Evolutionary conservation across 1,284 basidiomycete species (phyloP), one percentile per base, ranked within the genome.

Genomic region (Cutaneotrichosporon sp.): DNA sequence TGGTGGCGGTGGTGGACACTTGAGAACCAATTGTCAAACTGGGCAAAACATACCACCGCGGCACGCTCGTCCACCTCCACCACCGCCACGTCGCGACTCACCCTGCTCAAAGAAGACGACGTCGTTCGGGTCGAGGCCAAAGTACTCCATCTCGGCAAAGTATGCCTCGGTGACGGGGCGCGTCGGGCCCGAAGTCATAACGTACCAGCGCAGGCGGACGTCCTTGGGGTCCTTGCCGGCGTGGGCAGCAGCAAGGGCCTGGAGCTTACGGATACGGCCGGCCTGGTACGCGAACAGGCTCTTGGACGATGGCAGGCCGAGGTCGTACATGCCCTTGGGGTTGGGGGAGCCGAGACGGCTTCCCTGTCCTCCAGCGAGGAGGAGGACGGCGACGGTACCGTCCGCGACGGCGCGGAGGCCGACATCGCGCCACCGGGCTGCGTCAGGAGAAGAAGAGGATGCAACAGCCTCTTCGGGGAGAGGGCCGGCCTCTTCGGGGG

Each of bases 161-260:
- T 90, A 99, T 50, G 83, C 82, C 78, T 93, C 90, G 31, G 97
- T 99, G 60, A 90, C 89, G 63, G 82, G 83, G 67, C 94, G 87
- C 32, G 97, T 99, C 31, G 97, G 96, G 18, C 95, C 95, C 74
- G 91, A 94, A 64, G 96, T 99, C 97, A 99, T 99, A 75, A 99
- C 88, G 83, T 97, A 99, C 97, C 97, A 99, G 59, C 88, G 90
- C 66, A 98, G 87, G 63, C 86, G 80, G 4, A 86, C 85, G 56
- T 85, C 86, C 16, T 82, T 77, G 30, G 85, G 78, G 72, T 86
- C 86, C 61, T 83, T 82, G 57, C 77, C 81, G 58, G 85, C 82
- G 63, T 82, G 72, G 73, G 87, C 87, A 52, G 72, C 75, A 0
- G 94, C 95, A 56, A 98, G 80, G 34, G 81, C 81, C 81, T 96